Conservation (phyloP, 257 asterid genomes). For the Solanum corneliomulleri region DNA sequence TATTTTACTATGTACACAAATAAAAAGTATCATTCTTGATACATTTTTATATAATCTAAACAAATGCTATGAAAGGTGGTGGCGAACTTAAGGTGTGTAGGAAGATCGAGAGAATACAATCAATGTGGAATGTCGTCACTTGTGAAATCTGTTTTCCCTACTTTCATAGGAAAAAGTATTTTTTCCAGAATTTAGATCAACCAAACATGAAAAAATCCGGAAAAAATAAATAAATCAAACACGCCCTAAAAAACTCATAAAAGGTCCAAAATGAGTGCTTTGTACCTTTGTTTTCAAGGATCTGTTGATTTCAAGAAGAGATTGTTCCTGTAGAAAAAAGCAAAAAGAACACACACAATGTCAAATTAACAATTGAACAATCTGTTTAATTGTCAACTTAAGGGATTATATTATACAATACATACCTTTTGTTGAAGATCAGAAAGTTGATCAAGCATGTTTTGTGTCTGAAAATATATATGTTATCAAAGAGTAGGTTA, state of each 20-base stretch:
- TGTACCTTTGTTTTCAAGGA: background rate
- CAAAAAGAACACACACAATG: background rate
- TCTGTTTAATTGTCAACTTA: background rate
- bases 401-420: background rate
- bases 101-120: background rate
- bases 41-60: background rate
- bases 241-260: too few species aligned
- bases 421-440: conserved; percentile 75
- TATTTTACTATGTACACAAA: background rate
- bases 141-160: too few species aligned
- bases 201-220: background rate
- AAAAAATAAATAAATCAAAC: too few species aligned
- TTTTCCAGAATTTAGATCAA: background rate
- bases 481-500: background rate
- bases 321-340: conserved; percentile 47
- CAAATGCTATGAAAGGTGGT: background rate
- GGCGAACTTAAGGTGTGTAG: background rate
- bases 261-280: background rate
- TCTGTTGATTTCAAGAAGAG: background rate
- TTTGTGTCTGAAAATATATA: conserved; percentile 55
- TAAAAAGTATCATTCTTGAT: background rate
- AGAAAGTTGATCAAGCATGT: conserved; percentile 79
- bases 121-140: background rate
- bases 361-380: background rate
- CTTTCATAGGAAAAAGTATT: background rate